Evolutionary conservation across 371 early-diverging fungal genomes (phyloP), one percentile per base, ranked within the genome.

Genomic region (Rhizopus delemar): DNA sequence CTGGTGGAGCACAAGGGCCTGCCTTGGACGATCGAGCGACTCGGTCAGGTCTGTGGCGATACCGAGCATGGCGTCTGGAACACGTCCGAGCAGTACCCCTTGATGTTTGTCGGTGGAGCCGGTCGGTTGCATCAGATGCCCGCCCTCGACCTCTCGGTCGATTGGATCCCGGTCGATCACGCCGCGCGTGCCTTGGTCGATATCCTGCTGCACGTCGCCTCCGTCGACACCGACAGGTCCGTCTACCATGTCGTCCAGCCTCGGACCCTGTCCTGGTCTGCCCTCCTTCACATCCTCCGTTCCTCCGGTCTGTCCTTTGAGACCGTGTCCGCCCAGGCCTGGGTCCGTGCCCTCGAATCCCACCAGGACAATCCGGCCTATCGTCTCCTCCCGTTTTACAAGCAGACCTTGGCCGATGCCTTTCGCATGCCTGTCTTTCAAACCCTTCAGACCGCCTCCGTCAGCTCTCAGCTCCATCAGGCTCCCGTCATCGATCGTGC

Each of bases 31-130:
- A 66, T 81, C 15, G 60, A 74, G 33, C 77, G 82, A 28, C 48
- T 77, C 32, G 81, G 81, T 13, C 81, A 81, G 58, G 66, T 78
- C 9, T 70, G 71, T 34, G 81, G 78, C 22, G 77, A 81, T 31
- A 63, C 73, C 8, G 36, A 36, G 0, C 59, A 70, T 41, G 79
- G 77, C 5, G 65, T 63, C 1, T 81, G 82, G 82, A 81, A 78
- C 29, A 59, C 48, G 2, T 51, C 46, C 8, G 82, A 78, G 38
- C 74, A 75, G 15, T 73, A 65, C 32, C 70, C 78, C 0, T 39
- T 75, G 4, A 67, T 77, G 73, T 58, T 77, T 43, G 38, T 71
- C 12, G 68, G 71, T 38, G 77, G 77, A 38, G 75, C 65, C 5
- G 39, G 46, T 4, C 13, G 56, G 4, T 51, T 58, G 45, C 52